A percentile compares a stretch with the other conserved stretches of the same genome.
Evolutionary conservation across 2,329 filamentous ascomycete genomes (phyloP).

Genomic region (Fusarium mangiferae): DNA sequence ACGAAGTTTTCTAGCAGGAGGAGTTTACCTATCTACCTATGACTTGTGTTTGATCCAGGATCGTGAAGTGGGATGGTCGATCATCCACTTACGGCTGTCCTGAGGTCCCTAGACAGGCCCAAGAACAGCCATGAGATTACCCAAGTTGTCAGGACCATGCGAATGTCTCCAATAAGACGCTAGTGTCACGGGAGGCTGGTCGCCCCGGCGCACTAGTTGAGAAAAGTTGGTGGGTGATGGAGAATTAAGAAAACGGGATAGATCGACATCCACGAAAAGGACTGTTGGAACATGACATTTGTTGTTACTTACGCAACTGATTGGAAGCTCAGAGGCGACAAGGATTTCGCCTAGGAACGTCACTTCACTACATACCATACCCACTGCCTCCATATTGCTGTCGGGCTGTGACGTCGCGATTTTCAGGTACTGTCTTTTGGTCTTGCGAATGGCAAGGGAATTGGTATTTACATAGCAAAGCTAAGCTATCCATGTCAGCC

Average conservation of each 20-base stretch:
- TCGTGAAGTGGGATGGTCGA: constrained; percentile 34
- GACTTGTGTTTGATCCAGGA: constrained; percentile 11
- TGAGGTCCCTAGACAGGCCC: constrained; percentile 20
- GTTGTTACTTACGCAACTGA: constrained; percentile 9
- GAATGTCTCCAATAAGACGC: constrained; percentile 32
- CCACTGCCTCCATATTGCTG: not conserved
- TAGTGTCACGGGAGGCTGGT: constrained; percentile 45
- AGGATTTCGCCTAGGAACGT: constrained; percentile 1
- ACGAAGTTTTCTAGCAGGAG: not conserved
- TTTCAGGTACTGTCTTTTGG: not conserved
- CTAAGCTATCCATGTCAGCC: not conserved
- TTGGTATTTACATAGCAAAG: not conserved
- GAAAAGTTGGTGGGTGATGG: constrained; percentile 20
- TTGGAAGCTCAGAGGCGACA: constrained; percentile 2
- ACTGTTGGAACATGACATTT: constrained; percentile 20
- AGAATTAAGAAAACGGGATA: constrained; percentile 30
- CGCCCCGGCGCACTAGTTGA: constrained; percentile 30
- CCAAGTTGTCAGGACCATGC: constrained; percentile 25
- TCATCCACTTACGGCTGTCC: constrained; percentile 15
- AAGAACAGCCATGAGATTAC: constrained; percentile 25
- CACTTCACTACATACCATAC: not conserved
- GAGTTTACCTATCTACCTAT: constrained; percentile 1
- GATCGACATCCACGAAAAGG: constrained; percentile 33
- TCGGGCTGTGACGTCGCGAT: not conserved
- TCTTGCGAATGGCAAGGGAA: constrained; percentile 1